phyloP scores from a whole-genome alignment of 1,284 basidiomycete species.

The Anthracocystis walkeri region DNA sequence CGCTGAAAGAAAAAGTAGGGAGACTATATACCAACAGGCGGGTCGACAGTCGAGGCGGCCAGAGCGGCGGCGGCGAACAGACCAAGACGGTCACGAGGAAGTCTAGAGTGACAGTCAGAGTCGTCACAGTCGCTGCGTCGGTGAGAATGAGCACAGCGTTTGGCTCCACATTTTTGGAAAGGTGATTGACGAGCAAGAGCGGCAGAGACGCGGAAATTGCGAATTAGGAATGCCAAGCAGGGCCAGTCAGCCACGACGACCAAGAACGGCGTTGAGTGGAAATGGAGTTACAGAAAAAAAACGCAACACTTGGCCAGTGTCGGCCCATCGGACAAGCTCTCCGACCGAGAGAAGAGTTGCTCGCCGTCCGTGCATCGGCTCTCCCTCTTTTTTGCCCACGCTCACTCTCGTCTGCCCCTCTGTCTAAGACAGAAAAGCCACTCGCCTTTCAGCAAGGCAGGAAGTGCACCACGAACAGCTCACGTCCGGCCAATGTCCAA shows the following conservation, averaged over 20 bases:
- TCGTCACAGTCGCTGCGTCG: neutral
- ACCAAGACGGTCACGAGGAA: constrained; percentile 6
- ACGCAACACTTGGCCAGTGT: constrained; percentile 1
- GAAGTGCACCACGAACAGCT: no score
- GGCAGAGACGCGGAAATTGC: constrained; percentile 15
- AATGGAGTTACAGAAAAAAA: constrained; percentile 17
- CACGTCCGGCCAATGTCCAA: no score
- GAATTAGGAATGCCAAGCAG: constrained; percentile 9
- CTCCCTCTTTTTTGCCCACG: no score
- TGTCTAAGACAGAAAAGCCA: no score
- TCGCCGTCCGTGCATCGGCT: no score
- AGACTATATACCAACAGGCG: constrained; percentile 22
- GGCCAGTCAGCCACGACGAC: constrained; percentile 12
- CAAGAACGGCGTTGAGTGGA: constrained; percentile 21
- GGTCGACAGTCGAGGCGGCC: constrained; percentile 4
- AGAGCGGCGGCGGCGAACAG: constrained; percentile 5
- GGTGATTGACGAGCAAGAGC: neutral
- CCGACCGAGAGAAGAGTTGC: constrained; percentile 9
- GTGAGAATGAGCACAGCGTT: neutral
- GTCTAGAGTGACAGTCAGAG: neutral
- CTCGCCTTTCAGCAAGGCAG: no score
- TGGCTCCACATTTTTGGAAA: constrained; percentile 8
- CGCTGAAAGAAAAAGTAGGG: neutral
- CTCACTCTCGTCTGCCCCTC: no score
- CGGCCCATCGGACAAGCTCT: constrained; percentile 38